Evolutionary conservation across 331 rosid genomes (phyloP).

Genomic region (Erythrophleum ivorense): DNA sequence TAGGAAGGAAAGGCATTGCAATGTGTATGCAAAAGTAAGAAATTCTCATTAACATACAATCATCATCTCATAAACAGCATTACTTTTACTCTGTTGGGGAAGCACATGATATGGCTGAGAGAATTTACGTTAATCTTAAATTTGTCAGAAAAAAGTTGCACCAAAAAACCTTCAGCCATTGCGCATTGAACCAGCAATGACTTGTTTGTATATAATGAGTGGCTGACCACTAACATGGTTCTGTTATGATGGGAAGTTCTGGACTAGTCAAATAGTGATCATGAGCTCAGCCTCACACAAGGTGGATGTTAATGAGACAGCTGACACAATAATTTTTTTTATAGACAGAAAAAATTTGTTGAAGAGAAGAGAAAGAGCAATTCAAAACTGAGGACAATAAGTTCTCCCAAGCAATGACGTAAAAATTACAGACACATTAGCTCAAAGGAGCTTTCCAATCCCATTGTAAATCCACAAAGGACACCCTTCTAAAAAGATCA

Average conservation of each 20-base stretch:
- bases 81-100: constrained; percentile 20
- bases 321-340: neutral
- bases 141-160: neutral
- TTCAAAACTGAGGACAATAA: neutral
- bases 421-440: neutral
- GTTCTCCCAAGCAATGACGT: neutral
- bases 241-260: neutral
- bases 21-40: constrained; percentile 6
- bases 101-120: constrained; percentile 28
- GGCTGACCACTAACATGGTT: neutral
- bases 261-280: constrained; percentile 29
- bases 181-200: neutral
- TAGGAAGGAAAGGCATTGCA: constrained; percentile 7
- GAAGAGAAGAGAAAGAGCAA: neutral
- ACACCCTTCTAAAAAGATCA: neutral
- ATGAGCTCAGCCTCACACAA: constrained; percentile 15
- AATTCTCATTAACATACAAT: neutral
- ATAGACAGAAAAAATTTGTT: neutral
- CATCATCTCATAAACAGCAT: constrained; percentile 12
- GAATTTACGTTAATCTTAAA: neutral
- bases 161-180: neutral
- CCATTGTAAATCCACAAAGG: neutral
- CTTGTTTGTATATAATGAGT: neutral
- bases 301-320: neutral
- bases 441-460: neutral